Conservation (phyloP, 805 yeast species). For the Candida oleophila region DNA sequence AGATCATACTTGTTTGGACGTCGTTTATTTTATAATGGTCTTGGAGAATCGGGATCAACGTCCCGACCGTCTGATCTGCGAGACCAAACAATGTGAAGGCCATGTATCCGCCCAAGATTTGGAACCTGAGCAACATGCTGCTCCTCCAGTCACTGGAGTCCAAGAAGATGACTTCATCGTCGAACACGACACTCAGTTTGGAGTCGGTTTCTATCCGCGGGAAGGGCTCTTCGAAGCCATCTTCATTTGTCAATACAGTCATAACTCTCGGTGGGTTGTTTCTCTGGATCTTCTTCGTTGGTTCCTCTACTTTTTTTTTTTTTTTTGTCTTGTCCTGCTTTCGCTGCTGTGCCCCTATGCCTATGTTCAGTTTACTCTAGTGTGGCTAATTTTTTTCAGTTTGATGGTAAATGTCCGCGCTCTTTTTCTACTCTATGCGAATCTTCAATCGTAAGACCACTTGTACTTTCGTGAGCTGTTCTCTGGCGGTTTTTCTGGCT, state of each 20-base stretch:
- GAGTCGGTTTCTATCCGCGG: neutral
- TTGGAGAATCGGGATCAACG: slow-evolving; percentile 53
- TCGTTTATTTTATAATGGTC: slow-evolving; percentile 48
- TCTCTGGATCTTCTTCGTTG: no score
- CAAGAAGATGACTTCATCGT: slow-evolving; percentile 25
- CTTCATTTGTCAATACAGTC: neutral
- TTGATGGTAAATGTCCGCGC: no score
- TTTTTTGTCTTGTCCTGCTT: no score
- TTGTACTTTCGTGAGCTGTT: no score
- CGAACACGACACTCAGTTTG: slow-evolving; percentile 16
- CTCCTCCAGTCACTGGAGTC: slow-evolving; percentile 41
- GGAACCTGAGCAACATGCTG: slow-evolving; percentile 39
- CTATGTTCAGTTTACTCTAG: no score
- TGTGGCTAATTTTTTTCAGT: no score
- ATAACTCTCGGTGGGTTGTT: no score
- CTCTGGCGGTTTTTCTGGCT: no score
- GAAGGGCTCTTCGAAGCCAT: neutral
- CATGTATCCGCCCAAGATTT: slow-evolving; percentile 38
- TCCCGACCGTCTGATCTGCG: slow-evolving; percentile 61
- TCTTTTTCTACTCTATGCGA: no score
- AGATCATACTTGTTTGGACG: slow-evolving; percentile 47
- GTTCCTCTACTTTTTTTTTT: no score
- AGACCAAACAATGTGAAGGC: slow-evolving; percentile 52
- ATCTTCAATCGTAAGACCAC: no score
- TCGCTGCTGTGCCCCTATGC: no score